A percentile compares a stretch with the other conserved stretches of the same genome.
These are phyloP conservation scores for Triangularia verruculosa DNA, from an alignment of 2,329 filamentous ascomycete genomes.

Conservation along the genomic window DNA sequence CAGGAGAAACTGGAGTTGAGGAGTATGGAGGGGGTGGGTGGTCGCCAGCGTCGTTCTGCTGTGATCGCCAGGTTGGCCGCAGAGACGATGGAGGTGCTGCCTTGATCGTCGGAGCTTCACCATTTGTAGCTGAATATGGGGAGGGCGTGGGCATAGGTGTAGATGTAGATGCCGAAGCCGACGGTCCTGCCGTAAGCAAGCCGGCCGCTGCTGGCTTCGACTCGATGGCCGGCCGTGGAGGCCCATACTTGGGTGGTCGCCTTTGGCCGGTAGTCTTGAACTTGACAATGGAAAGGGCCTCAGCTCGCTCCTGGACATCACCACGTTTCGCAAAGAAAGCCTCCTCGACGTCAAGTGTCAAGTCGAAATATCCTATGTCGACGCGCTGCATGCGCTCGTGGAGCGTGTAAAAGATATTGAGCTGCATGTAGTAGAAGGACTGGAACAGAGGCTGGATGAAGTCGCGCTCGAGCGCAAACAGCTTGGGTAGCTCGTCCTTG, in stretches of 20 bases:
- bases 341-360: conserved; percentile 85
- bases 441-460: conserved; percentile 98
- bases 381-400: conserved; percentile 97
- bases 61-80: conserved; percentile 27
- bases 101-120: conserved; percentile 23
- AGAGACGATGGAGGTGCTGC: conserved; percentile 25
- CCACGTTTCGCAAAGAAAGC: conserved; percentile 87
- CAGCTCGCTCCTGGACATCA: conserved; percentile 79
- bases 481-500: conserved; percentile 90
- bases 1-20: conserved; percentile 34
- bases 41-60: conserved; percentile 45
- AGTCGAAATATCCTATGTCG: conserved; percentile 96
- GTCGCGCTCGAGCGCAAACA: conserved; percentile 85
- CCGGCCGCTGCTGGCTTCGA: conserved; percentile 48
- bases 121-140: not conserved
- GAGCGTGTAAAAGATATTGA: conserved; percentile 98
- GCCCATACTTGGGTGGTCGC: conserved; percentile 56
- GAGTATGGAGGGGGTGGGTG: conserved; percentile 72
- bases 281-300: conserved; percentile 79
- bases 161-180: conserved; percentile 12
- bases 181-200: conserved; percentile 50
- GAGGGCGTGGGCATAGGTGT: conserved; percentile 7
- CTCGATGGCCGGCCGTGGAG: conserved; percentile 55
- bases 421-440: conserved; percentile 99
- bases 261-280: conserved; percentile 84